A percentile compares a stretch with the other conserved stretches of the same genome.
These are phyloP conservation scores for Colletotrichum cordylinicola DNA, from an alignment of 2,329 filamentous ascomycete genomes.

Conservation along the genomic window DNA sequence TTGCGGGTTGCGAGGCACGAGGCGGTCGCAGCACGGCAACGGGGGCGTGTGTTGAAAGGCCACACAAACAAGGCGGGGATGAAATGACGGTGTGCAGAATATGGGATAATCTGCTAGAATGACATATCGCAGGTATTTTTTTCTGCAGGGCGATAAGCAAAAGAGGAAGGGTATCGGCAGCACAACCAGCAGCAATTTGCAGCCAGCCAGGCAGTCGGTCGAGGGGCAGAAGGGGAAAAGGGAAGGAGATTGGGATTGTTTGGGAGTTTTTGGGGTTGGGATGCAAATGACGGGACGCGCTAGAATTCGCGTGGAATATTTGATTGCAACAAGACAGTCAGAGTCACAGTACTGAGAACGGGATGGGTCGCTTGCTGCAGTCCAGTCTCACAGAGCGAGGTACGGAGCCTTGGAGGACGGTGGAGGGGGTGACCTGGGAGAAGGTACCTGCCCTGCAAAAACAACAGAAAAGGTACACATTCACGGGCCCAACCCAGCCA, in stretches of 20 bases:
- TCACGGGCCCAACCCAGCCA: background rate
- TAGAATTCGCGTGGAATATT: conserved; percentile 23
- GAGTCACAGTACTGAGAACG: background rate
- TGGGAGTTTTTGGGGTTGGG: conserved; percentile 6
- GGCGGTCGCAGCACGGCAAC: conserved; percentile 21
- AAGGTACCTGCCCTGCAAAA: background rate
- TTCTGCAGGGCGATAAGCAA: conserved; percentile 6
- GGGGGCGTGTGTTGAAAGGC: conserved; percentile 13
- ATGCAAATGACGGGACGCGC: conserved; percentile 22
- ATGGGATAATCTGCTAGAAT: conserved; percentile 18
- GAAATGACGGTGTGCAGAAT: conserved; percentile 23
- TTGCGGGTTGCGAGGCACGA: conserved; percentile 17
- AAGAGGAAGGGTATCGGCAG: background rate
- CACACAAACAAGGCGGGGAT: conserved; percentile 20
- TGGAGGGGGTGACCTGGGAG: background rate
- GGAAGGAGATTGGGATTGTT: background rate
- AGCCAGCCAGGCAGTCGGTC: conserved; percentile 18
- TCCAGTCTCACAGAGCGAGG: background rate
- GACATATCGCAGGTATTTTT: conserved; percentile 20
- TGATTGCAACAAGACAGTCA: conserved; percentile 3
- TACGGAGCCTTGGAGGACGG: background rate
- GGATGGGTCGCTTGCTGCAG: background rate
- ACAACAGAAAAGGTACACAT: background rate
- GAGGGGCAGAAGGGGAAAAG: background rate
- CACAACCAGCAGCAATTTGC: conserved; percentile 19